Evolutionary conservation across 352 stramenopile species (phyloP).

Genomic region (Globisporangium apiculatum): DNA sequence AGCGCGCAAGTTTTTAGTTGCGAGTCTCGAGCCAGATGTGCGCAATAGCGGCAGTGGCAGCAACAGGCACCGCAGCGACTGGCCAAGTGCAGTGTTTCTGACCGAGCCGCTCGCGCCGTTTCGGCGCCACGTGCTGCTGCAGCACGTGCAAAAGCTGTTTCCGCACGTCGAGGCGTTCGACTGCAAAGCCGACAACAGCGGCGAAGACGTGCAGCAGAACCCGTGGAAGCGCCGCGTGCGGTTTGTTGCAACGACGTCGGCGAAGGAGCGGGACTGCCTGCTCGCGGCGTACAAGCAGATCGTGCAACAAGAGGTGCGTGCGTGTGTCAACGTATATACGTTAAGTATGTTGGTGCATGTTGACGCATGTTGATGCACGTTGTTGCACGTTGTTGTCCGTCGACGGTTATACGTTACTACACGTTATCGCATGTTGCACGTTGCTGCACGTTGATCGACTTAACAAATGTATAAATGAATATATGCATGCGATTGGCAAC

Average conservation of each 20-base stretch:
- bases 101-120: constrained; percentile 60
- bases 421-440: too few relatives aligned
- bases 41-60: not conserved
- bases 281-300: constrained; percentile 24
- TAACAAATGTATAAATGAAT: too few relatives aligned
- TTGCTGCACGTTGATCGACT: too few relatives aligned
- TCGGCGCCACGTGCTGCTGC: constrained; percentile 45
- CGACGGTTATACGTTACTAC: too few relatives aligned
- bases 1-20: constrained; percentile 36
- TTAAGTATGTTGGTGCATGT: too few relatives aligned
- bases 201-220: constrained; percentile 17
- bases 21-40: constrained; percentile 14
- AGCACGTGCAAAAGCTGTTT: constrained; percentile 37
- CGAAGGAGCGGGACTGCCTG: constrained; percentile 22
- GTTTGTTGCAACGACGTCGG: constrained; percentile 24
- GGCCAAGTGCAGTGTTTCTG: constrained; percentile 29
- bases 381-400: too few relatives aligned
- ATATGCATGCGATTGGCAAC: too few relatives aligned
- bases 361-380: too few relatives aligned
- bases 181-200: constrained; percentile 55
- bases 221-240: constrained; percentile 64
- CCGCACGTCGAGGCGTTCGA: constrained; percentile 42
- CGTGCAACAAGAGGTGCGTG: constrained; percentile 16
- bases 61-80: constrained; percentile 13
- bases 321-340: not conserved